Conservation (phyloP, 2,329 filamentous ascomycete genomes). For the Calonectria naviculata region DNA sequence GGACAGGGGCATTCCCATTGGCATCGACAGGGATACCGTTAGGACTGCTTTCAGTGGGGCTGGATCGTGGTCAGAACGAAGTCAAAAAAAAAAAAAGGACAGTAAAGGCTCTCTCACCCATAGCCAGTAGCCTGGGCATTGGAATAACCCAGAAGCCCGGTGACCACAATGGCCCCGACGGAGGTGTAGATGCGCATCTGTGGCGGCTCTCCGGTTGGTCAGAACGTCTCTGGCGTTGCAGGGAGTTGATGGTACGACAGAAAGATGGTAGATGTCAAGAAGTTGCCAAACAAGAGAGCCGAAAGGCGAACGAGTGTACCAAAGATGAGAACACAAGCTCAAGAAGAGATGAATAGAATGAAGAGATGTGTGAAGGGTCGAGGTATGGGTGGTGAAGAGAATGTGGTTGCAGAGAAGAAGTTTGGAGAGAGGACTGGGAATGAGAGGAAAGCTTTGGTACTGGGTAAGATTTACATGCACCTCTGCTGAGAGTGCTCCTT, state of each 20-base stretch:
- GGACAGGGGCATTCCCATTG: conserved; percentile 25
- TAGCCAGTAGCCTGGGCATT: conserved; percentile 46
- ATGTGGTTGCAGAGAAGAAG: conserved; percentile 30
- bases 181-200: conserved; percentile 53
- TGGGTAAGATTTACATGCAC: conserved; percentile 17
- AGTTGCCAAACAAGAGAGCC: neutral
- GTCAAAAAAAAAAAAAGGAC: neutral
- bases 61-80: conserved; percentile 23
- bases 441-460: conserved; percentile 21
- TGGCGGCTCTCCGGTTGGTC: conserved; percentile 13
- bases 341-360: conserved; percentile 28
- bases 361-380: conserved; percentile 24
- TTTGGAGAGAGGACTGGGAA: conserved; percentile 18
- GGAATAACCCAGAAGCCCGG: conserved; percentile 46
- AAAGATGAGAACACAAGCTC: conserved; percentile 21
- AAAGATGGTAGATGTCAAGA: neutral
- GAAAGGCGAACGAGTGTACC: conserved; percentile 20
- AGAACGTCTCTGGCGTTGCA: neutral
- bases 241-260: neutral
- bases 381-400: conserved; percentile 22
- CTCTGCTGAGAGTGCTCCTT: conserved; percentile 28
- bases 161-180: conserved; percentile 49
- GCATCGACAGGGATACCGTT: conserved; percentile 15
- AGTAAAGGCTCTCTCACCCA: conserved; percentile 41
- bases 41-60: conserved; percentile 24